Base-by-base conservation (phyloP, 2,329 filamentous ascomycete species). In the Fusarium miscanthi region DNA sequence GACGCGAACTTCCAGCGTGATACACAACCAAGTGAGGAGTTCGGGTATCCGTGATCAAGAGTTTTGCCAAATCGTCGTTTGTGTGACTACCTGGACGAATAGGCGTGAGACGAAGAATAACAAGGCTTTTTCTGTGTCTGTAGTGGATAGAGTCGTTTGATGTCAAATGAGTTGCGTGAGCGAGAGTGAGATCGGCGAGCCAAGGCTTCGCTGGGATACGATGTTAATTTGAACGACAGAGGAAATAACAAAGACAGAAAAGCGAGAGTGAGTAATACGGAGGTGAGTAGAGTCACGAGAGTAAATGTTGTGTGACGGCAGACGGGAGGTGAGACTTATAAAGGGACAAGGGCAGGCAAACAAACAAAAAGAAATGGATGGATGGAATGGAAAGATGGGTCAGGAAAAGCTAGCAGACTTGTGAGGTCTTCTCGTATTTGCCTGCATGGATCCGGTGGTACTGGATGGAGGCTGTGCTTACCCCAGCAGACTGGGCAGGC, bases 331-430 rank as follows among this genome's bases (percentile, higher is more conserved):
- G 62, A 70, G 53, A 53, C 59, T 70, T 72, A 59, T 61, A 74
- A 72, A 72, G 64, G 41, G 72, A 67, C 68, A 67, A 72, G 71
- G 71, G 51, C 64, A 53, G 51, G 37, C 60, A 59, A 58, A 61
- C 59, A 66, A 69, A 66, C 46, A 33, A 54, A 68, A 45, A 66
- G 59, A 53, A 41, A 51, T 35, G n/a, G n/a, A 41, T 33, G 25
- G 51, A 65, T 43, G 69, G 69, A 66, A 70, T 63, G 46, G 49
- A 46, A 64, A 62, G 48, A 69, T 52, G 65, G 65, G 66, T 64
- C 66, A 48, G 57, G 48, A 62, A 59, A 57, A 56, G 59, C 61
- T 63, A 17, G 17, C 35, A 35, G 60, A 56, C 41, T 42, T 57
- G 40, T 57, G 53, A 57, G 40, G 69, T 63, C 40, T 70, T 33